These are phyloP conservation scores for Pseudodiploospora longispora DNA, from an alignment of 2,329 filamentous ascomycete species.

Conservation along the genomic window DNA sequence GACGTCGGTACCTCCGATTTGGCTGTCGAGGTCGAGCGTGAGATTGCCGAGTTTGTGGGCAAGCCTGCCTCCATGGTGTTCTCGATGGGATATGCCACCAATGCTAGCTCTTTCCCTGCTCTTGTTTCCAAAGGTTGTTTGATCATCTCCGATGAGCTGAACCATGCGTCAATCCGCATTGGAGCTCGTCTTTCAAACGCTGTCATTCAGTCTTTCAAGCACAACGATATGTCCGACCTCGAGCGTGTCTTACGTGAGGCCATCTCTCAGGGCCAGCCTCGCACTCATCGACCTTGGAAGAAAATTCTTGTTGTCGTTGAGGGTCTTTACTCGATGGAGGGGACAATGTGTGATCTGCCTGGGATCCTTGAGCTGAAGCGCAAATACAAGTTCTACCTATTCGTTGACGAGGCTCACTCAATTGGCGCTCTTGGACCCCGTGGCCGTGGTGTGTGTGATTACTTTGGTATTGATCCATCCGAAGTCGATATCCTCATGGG, in stretches of 20 bases:
- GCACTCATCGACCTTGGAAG: constrained; percentile 98
- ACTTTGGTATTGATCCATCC: constrained; percentile 81
- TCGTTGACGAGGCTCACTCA: constrained; percentile 94
- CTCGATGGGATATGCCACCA: constrained; percentile 98
- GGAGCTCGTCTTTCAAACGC: constrained; percentile 90
- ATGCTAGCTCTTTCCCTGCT: constrained; percentile 85
- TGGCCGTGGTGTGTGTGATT: constrained; percentile 92
- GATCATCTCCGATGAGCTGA: constrained; percentile 93
- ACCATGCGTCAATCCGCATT: constrained; percentile 95
- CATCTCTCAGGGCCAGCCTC: constrained; percentile 92
- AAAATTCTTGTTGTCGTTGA: constrained; percentile 97
- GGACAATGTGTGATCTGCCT: constrained; percentile 96
- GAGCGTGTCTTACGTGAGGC: constrained; percentile 81
- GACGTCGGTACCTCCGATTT: constrained; percentile 86
- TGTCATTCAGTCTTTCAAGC: constrained; percentile 93
- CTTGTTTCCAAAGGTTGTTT: constrained; percentile 88
- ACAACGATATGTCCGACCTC: constrained; percentile 88
- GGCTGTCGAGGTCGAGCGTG: constrained; percentile 77
- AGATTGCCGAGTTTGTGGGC: constrained; percentile 85
- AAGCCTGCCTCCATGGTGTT: constrained; percentile 95
- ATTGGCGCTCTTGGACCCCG: constrained; percentile 83
- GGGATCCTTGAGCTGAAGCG: constrained; percentile 79
- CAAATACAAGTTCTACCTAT: constrained; percentile 95
- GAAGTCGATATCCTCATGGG: constrained; percentile 97
- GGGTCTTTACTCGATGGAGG: constrained; percentile 98